A percentile compares a stretch with the other conserved stretches of the same genome.
These are phyloP conservation scores for Dactylellina drechsleri DNA, from an alignment of 2,329 filamentous ascomycete genomes.

Conservation along the genomic window DNA sequence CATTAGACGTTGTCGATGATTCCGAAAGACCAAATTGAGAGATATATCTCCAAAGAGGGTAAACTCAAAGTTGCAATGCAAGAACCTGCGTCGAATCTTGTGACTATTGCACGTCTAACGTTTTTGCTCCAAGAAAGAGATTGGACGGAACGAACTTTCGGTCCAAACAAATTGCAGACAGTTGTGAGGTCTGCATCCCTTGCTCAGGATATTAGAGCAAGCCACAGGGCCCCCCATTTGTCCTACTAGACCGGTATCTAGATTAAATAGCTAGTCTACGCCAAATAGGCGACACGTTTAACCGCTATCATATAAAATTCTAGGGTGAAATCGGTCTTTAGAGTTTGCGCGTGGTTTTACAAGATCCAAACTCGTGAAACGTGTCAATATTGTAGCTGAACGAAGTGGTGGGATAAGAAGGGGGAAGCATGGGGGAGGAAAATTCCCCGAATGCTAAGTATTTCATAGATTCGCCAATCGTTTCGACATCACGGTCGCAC, in stretches of 20 bases:
- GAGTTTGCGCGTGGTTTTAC: conserved; percentile 53
- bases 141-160: conserved; percentile 4
- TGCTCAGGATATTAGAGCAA: conserved; percentile 17
- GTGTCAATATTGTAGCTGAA: conserved; percentile 36
- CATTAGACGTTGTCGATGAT: conserved; percentile 3
- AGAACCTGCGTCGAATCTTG: conserved; percentile 51
- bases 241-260: neutral
- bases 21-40: conserved; percentile 6
- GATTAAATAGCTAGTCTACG: neutral
- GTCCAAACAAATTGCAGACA: conserved; percentile 3
- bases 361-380: conserved; percentile 53
- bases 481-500: conserved; percentile 27
- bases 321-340: conserved; percentile 22
- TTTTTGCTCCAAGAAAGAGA: conserved; percentile 1
- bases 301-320: conserved; percentile 36
- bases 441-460: conserved; percentile 46
- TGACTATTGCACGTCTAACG: conserved; percentile 37
- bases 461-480: neutral
- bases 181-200: conserved; percentile 11
- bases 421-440: neutral
- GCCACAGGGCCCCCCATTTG: conserved; percentile 24
- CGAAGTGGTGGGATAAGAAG: conserved; percentile 8
- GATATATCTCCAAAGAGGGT: conserved; percentile 24
- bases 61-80: conserved; percentile 23
- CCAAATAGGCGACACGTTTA: conserved; percentile 1